Evolutionary conservation across 108 stramenopile genomes (phyloP).

Genomic region (Craspedostauros australis): DNA sequence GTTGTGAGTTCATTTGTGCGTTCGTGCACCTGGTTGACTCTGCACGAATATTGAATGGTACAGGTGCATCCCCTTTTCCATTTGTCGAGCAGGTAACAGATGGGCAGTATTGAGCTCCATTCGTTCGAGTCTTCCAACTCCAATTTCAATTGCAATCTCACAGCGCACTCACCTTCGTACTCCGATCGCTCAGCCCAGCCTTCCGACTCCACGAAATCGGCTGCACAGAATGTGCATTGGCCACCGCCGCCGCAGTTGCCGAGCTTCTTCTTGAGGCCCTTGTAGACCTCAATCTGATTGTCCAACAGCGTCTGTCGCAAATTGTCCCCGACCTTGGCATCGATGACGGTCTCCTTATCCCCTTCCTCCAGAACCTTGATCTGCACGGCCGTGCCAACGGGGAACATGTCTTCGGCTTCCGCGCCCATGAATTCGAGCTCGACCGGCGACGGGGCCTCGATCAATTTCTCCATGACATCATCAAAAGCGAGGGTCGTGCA

Average conservation of each 20-base stretch:
- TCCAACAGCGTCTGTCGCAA: constrained; percentile 49
- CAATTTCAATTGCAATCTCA: too few species aligned
- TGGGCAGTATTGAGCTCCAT: too few species aligned
- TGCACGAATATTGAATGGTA: too few species aligned
- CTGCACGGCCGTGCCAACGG: constrained; percentile 48
- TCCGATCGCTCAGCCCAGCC: constrained; percentile 69
- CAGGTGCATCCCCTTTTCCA: too few species aligned
- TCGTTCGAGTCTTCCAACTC: too few species aligned
- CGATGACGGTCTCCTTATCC: constrained; percentile 31
- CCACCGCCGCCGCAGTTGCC: constrained; percentile 77
- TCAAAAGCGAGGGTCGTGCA: constrained; percentile 55
- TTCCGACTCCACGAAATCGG: constrained; percentile 46
- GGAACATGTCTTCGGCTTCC: constrained; percentile 18
- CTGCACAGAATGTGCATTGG: constrained; percentile 76
- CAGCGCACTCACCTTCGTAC: too few species aligned
- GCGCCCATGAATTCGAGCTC: constrained; percentile 30
- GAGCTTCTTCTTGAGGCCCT: constrained; percentile 67
- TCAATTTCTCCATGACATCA: constrained; percentile 63
- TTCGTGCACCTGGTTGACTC: too few species aligned
- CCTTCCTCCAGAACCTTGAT: constrained; percentile 62
- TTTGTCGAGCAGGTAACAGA: too few species aligned
- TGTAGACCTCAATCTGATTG: constrained; percentile 73
- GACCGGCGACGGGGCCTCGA: constrained; percentile 58
- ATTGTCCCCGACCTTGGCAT: constrained; percentile 79
- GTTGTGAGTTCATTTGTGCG: too few species aligned